Conservation (phyloP, 345 rosid genomes). For the Camelina neglecta region DNA sequence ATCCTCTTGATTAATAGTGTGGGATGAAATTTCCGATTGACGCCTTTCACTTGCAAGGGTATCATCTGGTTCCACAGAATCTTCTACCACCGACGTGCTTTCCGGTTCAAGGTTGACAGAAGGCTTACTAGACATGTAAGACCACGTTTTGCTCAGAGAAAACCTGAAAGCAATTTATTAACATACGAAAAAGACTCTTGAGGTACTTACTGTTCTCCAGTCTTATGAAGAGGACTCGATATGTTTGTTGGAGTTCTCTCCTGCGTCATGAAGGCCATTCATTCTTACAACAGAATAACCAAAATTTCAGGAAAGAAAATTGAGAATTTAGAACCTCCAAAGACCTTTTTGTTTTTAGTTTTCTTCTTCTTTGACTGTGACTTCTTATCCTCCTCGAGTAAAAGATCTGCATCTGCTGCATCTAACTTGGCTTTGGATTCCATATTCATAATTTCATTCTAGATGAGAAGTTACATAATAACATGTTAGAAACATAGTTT, state of each 20-base stretch:
- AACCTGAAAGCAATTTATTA: neutral
- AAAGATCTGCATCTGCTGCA: neutral
- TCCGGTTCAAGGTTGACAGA: slow-evolving; percentile 15
- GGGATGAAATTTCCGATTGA: slow-evolving; percentile 5
- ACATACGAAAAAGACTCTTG: neutral
- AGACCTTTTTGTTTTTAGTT: slow-evolving; percentile 24
- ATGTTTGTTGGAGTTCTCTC: slow-evolving; percentile 26
- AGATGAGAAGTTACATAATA: neutral
- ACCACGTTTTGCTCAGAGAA: slow-evolving; percentile 24
- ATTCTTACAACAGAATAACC: slow-evolving; percentile 2
- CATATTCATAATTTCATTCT: slow-evolving; percentile 8
- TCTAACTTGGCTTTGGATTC: slow-evolving; percentile 10
- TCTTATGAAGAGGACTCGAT: neutral
- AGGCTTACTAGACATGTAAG: slow-evolving; percentile 18
- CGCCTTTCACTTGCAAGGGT: slow-evolving; percentile 26
- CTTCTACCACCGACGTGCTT: slow-evolving; percentile 16
- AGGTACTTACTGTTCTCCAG: slow-evolving; percentile 34
- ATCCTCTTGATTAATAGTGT: slow-evolving; percentile 10
- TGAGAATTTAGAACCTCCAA: slow-evolving; percentile 4
- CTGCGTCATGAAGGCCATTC: slow-evolving; percentile 13
- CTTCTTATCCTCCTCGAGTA: slow-evolving; percentile 3
- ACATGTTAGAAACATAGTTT: neutral
- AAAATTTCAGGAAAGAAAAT: neutral
- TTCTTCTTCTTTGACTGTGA: slow-evolving; percentile 14
- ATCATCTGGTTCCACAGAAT: slow-evolving; percentile 15